Evolutionary conservation across 2,329 filamentous ascomycete species (phyloP), one percentile per base, ranked within the genome.

Genomic region (Aciculosporium take): DNA sequence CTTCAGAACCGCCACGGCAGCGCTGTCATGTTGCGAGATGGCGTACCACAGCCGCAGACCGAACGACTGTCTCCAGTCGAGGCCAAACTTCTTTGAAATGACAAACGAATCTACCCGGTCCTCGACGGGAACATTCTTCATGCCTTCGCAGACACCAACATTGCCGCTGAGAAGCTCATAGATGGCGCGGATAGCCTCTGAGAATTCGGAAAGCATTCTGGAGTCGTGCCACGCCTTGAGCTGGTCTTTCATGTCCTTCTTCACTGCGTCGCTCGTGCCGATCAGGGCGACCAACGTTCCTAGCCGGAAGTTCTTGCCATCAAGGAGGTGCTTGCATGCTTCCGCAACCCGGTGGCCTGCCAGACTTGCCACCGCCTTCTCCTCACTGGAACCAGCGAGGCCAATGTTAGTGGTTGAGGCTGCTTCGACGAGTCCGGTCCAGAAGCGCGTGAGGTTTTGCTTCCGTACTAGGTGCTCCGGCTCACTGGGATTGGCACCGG

Each of bases 51-150:
- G 68, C 33, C 88, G 79, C 38, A 98, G 70, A 9, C 85, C 89
- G 59, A 98, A 94, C 0, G 88, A 81, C 55, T 94, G 88, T 58
- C 85, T 80, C 91, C 91, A 98, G 57, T 93, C 84, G 28, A 98
- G 69, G 4, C 77, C 77, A 56, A 95, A 98, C 36, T 80, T 79
- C 52, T 83, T 74, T 1, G 86, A 84, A 48, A 98, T 84, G 41
- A 79, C 72, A 55, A 98, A 94, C 0, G 81, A 81, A 12, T 79
- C 73, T 30, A 81, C 73, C 34, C 83, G 79, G 60, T 96, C 85
- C 59, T 96, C 91, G 7, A 81, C 64, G 1, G 84, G 75, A 6
- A 74, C 79, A 3, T 69, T 71, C 48, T 77, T 81, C 54, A 82
- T 80, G 9, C 89, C 91, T 49, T 87, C 76, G 45, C 84, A 88